A percentile compares a stretch with the other conserved stretches of the same genome.
Evolutionary conservation across 148 eudicot genomes (phyloP).

Genomic region (Vaccinium darrowii): DNA sequence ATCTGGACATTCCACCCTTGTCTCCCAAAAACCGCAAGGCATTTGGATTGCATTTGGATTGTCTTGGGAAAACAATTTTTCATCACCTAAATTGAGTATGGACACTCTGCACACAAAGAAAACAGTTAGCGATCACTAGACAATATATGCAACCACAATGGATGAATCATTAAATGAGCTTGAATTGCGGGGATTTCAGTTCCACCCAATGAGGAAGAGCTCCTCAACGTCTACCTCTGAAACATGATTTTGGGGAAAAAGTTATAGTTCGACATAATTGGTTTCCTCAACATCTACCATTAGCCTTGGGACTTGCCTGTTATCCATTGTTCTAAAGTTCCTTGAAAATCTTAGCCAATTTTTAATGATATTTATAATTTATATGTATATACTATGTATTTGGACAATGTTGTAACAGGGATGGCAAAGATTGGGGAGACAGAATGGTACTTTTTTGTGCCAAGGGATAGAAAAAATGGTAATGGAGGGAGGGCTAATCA

Average conservation of each 20-base stretch:
- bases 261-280: slow-evolving; percentile 45
- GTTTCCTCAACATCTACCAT: slow-evolving; percentile 61
- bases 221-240: slow-evolving; percentile 69
- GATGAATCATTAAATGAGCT: too few relatives aligned
- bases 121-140: too few relatives aligned
- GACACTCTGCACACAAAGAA: too few relatives aligned
- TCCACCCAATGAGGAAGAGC: too few relatives aligned
- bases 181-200: too few relatives aligned
- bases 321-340: slow-evolving; percentile 10
- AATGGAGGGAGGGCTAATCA: slow-evolving; percentile 84
- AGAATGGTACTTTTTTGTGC: slow-evolving; percentile 12
- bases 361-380: neutral
- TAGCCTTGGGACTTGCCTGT: slow-evolving; percentile 81
- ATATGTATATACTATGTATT: neutral
- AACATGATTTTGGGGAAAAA: slow-evolving; percentile 46
- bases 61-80: too few relatives aligned
- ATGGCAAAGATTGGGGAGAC: slow-evolving; percentile 6
- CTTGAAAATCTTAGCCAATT: neutral
- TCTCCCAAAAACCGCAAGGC: too few relatives aligned
- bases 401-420: slow-evolving; percentile 3
- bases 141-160: too few relatives aligned
- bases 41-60: too few relatives aligned
- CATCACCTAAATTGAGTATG: too few relatives aligned
- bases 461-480: slow-evolving; percentile 42
- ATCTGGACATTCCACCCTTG: too few relatives aligned